These are phyloP conservation scores for Calcarisporium arbuscula DNA, from an alignment of 2,329 filamentous ascomycete genomes.

Conservation along the genomic window DNA sequence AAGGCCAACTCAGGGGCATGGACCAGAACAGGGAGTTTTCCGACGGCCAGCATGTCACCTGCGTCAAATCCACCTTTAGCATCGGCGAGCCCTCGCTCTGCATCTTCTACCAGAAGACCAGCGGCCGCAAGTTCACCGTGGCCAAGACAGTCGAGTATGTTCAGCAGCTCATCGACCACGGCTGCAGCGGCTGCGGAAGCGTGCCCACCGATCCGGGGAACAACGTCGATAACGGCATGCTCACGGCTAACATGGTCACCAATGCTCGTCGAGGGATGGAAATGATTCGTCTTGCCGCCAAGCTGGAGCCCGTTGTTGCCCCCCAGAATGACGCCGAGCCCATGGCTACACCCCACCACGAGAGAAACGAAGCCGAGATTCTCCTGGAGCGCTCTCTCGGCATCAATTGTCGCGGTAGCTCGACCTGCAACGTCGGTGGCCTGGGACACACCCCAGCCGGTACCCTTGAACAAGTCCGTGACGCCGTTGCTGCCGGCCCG, in stretches of 20 bases:
- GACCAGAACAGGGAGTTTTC: constrained; percentile 7
- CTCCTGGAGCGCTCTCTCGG: constrained; percentile 5
- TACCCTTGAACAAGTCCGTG: constrained; percentile 7
- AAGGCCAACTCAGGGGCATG: constrained; percentile 8
- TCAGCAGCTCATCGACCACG: constrained; percentile 8
- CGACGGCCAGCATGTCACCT: constrained; percentile 9
- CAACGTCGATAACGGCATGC: constrained; percentile 9
- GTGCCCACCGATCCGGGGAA: constrained; percentile 10
- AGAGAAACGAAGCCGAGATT: no score
- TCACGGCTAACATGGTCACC: constrained; percentile 11
- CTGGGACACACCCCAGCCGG: constrained; percentile 6
- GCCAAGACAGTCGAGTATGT: constrained; percentile 8
- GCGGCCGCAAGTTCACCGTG: constrained; percentile 10
- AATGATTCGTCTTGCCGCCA: background rate
- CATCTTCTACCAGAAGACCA: constrained; percentile 11
- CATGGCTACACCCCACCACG: no score
- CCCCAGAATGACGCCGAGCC: background rate
- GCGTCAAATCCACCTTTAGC: constrained; percentile 6
- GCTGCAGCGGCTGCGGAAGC: constrained; percentile 7
- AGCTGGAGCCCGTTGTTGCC: background rate
- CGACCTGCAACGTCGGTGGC: constrained; percentile 8
- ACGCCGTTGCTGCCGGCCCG: constrained; percentile 7
- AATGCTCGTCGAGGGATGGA: constrained; percentile 6
- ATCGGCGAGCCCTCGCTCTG: constrained; percentile 9
- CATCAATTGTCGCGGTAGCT: constrained; percentile 9